Evolutionary conservation across 129 eudicot species (phyloP), one percentile per base, ranked within the genome.

Genomic region (Ambrosia artemisiifolia): DNA sequence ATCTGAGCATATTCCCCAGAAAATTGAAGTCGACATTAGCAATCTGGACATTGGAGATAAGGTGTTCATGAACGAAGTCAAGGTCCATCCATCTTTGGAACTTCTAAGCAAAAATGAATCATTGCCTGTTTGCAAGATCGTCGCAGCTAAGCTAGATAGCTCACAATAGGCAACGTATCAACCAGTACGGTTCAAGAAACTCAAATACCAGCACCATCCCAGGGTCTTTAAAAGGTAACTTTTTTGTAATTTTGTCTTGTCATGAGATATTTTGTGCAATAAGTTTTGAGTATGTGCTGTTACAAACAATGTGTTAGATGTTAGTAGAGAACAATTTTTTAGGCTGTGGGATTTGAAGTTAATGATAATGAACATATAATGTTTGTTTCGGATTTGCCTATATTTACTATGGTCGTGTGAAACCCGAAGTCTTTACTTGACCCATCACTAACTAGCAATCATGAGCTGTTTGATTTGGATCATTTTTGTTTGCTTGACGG

Each of bases 1-100:
- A 34, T 84, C 96, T 2, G 97, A 95, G 67, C 83, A 85, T 76
- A 90, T 90, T 73, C 97, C 99, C 7, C 79, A 79, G 14, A 90
- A 90, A 77, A 88, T 95, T 51, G 99, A 95, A 73, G 87, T 95
- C 53, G 97, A 95, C 75, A 54, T 95, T 44, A 88, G 97, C 79
- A 83, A 76, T 75, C 86, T 95, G 49, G 99, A 95, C 79, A 80
- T 95, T 7, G 99, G 87, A 69, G 96, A 95, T 48, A 76, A 49
- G 56, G 77, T 95, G 34, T 81, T 73, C 60, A 78, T 91, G 78
- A 59, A 72, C 7, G 96, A 95, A 20, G 69, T 88, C 4, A 63
- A 69, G 66, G 93, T 95, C 66, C 91, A 95, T 83, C 81, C 94
- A 36, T 83, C 91, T 54, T 51, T 90, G 74, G 83, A 90, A 90